Percentiles rank a stretch among this genome's conserved stretches.
phyloP scores from a whole-genome alignment of 78 protist species.

The Abeoforma whisleri region DNA sequence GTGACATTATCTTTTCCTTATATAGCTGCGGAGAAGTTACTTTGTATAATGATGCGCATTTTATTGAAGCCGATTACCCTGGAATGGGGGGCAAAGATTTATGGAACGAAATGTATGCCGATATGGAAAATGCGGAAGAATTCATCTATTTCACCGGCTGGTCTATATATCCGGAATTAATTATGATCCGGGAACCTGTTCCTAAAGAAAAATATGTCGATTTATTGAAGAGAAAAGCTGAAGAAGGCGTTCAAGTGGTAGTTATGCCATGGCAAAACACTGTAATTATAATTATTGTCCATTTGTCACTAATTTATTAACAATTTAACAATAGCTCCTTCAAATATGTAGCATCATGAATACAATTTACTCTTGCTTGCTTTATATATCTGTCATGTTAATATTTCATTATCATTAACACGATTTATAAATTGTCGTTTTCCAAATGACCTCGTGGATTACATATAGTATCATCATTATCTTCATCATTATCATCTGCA shows the following conservation, averaged over 20 bases:
- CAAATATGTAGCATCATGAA: too few species aligned
- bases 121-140: background rate
- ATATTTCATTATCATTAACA: too few species aligned
- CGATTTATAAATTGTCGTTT: too few species aligned
- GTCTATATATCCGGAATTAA: constrained; percentile 1
- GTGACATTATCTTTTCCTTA: background rate
- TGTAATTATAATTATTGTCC: too few species aligned
- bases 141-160: constrained; percentile 13
- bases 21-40: background rate
- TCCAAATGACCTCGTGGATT: too few species aligned
- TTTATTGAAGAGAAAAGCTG: background rate
- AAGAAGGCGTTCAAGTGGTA: background rate
- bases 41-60: constrained; percentile 28
- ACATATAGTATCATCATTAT: too few species aligned
- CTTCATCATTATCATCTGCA: too few species aligned
- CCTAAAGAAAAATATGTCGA: background rate
- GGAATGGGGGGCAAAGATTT: constrained; percentile 11
- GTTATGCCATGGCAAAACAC: too few species aligned
- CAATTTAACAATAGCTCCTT: too few species aligned
- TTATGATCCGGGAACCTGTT: constrained; percentile 17
- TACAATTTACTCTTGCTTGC: too few species aligned
- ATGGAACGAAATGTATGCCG: constrained; percentile 25
- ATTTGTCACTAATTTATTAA: too few species aligned
- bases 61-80: background rate
- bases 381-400: too few species aligned